Evolutionary conservation across 768 basidiomycete species (phyloP), one percentile per base, ranked within the genome.

Genomic region (Leccinum broughii): DNA sequence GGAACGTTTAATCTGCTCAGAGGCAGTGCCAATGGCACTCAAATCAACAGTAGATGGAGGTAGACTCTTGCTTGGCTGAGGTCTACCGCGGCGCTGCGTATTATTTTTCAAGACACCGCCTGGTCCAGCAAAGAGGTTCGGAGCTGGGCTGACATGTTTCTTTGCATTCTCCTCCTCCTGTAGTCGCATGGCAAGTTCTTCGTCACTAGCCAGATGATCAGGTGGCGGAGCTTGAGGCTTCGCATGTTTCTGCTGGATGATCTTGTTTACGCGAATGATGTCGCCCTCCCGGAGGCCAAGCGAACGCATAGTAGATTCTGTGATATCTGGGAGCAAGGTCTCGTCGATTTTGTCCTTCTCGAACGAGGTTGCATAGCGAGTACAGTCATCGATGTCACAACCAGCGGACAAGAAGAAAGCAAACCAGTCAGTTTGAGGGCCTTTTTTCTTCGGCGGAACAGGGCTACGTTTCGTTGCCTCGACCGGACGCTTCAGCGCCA

Each of bases 391-490:
- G 60, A 98, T 70, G 70, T 97, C 95, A 71, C 97, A 98, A 1
- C 97, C 97, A 28, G 97, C 94, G 24, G 82, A 84, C 57, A 99
- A 82, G 86, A 99, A 99, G 81, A 98, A 99, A 56, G 95, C 95
- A 75, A 99, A 99, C 97, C 97, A 99, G 70, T 99, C 97, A 50
- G 88, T 82, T 41, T 81, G 80, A 6, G 87, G 81, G 8, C 76
- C 81, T 65, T 88, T 89, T 76, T 85, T 85, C 60, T 66, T 62
- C 54, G 59, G 53, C 15, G 54, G 46, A 7, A 54, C 59, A 17
- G 66, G 49, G 13, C 64, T 64, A 34, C 67, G 72, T 32, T 66
- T 74, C 50, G 58, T 67, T 39, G 63, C 50, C 52, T 75, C 71
- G 6, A 9, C 34, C n/a, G 63, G 72, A 61, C 65, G 73, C 20